Conservation (phyloP, 75 land plant species). For the Picea sitchensis region DNA sequence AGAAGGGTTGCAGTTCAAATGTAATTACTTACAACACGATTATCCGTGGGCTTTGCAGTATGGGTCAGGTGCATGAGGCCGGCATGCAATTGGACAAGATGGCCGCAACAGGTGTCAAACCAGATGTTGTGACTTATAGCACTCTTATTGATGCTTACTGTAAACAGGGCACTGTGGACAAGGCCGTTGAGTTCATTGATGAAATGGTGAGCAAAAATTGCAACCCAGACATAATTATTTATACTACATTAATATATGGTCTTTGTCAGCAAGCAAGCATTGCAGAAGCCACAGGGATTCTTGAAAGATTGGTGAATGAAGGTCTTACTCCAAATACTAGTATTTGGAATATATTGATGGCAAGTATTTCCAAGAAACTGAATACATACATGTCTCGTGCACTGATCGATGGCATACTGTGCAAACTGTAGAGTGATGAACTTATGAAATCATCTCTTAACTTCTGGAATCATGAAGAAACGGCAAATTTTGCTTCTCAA, state of each 20-base stretch:
- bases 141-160: constrained; percentile 46
- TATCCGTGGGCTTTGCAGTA: constrained; percentile 37
- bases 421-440: background rate
- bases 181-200: constrained; percentile 32
- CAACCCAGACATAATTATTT: constrained; percentile 34
- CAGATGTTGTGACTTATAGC: constrained; percentile 56
- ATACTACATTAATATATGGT: constrained; percentile 43
- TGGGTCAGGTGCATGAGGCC: constrained; percentile 32
- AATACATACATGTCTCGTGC: background rate
- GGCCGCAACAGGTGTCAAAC: constrained; percentile 23
- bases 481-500: no score
- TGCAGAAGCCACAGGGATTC: constrained; percentile 23
- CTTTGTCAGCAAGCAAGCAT: constrained; percentile 28
- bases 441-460: no score
- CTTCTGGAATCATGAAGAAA: no score
- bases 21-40: constrained; percentile 49
- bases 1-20: constrained; percentile 32
- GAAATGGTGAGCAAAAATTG: constrained; percentile 21
- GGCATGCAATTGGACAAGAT: constrained; percentile 24
- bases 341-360: constrained; percentile 46
- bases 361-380: constrained; percentile 7
- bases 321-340: constrained; percentile 30
- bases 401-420: background rate
- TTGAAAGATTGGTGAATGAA: constrained; percentile 26
- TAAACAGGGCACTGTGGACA: constrained; percentile 20